A percentile compares a stretch with the other conserved stretches of the same genome.
phyloP scores from a whole-genome alignment of 139 green algal species.

The Volvox reticuliferus region DNA sequence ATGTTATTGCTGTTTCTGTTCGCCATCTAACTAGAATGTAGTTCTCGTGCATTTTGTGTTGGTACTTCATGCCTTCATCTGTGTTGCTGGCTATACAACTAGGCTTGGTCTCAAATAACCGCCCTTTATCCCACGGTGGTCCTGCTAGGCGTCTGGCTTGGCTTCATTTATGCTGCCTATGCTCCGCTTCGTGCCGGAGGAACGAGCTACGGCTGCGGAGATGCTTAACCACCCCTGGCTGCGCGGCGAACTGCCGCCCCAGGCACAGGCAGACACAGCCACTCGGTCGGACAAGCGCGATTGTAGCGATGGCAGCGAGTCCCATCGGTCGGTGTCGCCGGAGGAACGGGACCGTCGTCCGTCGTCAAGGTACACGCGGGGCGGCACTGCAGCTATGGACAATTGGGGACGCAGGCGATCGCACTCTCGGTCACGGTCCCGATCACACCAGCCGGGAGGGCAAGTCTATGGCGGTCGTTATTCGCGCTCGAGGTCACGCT shows the following conservation, averaged over 20 bases:
- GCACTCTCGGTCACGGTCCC: conserved; percentile 18
- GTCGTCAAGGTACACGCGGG: conserved; percentile 32
- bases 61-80: too few relatives aligned
- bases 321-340: neutral
- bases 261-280: conserved; percentile 6
- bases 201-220: conserved; percentile 87
- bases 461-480: neutral
- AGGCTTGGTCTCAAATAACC: too few relatives aligned
- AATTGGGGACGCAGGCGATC: neutral
- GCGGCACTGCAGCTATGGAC: neutral
- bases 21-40: too few relatives aligned
- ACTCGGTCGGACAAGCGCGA: conserved; percentile 11
- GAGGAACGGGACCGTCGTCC: neutral
- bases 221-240: conserved; percentile 96
- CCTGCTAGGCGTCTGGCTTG: conserved; percentile 58
- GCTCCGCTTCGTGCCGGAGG: conserved; percentile 88
- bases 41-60: too few relatives aligned
- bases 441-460: neutral
- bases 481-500: conserved; percentile 5
- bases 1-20: neutral
- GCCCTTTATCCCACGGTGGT: too few relatives aligned
- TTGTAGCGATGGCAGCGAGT: neutral
- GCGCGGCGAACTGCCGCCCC: conserved; percentile 14
- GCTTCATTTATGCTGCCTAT: conserved; percentile 93
- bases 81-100: too few relatives aligned